Conservation (phyloP, 768 basidiomycete species). For the Leccinum aurantiacum region DNA sequence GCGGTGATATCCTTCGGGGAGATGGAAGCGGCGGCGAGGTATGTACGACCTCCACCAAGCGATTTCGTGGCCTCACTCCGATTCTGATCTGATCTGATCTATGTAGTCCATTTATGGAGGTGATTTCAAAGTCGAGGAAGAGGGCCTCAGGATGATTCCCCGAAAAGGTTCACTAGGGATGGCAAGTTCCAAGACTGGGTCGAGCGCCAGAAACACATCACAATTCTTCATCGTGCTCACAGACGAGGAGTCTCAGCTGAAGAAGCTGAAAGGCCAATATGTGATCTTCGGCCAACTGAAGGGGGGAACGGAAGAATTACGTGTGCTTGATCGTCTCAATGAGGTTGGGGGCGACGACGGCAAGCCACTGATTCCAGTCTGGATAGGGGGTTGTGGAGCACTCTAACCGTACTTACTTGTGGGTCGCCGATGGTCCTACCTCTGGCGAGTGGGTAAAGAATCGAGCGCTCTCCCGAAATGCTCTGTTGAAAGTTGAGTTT, state of each 20-base stretch:
- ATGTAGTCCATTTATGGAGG: constrained; percentile 46
- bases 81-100: constrained; percentile 8
- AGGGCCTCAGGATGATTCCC: constrained; percentile 44
- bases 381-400: constrained; percentile 44
- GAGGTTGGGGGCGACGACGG: constrained; percentile 37
- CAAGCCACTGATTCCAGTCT: constrained; percentile 37
- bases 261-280: constrained; percentile 51
- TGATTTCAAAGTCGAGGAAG: constrained; percentile 52
- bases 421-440: not conserved
- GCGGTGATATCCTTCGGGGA: constrained; percentile 52
- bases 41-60: constrained; percentile 13
- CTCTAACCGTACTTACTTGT: constrained; percentile 1
- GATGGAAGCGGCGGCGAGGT: constrained; percentile 59
- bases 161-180: constrained; percentile 48
- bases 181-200: constrained; percentile 46
- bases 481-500: too few species aligned
- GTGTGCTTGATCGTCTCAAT: constrained; percentile 36
- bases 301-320: constrained; percentile 32
- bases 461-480: not conserved
- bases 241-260: constrained; percentile 38
- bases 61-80: not conserved
- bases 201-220: constrained; percentile 45
- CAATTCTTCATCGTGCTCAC: constrained; percentile 53
- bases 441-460: not conserved
- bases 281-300: constrained; percentile 43